Base-by-base conservation (phyloP, 768 basidiomycete species). In the Leccinellum luteum region DNA sequence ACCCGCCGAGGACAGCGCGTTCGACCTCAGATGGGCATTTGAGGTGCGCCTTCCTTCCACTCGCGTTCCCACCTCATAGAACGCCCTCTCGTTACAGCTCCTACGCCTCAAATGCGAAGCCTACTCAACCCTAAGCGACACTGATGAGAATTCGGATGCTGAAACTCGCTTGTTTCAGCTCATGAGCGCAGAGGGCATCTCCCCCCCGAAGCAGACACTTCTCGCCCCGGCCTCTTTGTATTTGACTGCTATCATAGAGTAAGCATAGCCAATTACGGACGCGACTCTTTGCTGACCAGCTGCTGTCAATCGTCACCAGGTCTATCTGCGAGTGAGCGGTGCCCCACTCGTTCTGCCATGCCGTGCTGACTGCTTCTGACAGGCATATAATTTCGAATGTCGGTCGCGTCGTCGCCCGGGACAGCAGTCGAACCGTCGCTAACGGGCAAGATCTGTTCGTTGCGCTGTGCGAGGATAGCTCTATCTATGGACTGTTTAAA, bases 241-340 rank as follows among this genome's bases (percentile, higher is more conserved):
- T 78, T 79, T 95, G 51, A 95, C 94, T 3, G 93, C 94, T 8
- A 91, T 96, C 61, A 78, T 97, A 30, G 94, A 97, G 94, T 95
- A 72, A 77, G 94, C 82, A 17, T 51, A 45, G 19, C 57, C 57
- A 55, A 52, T 64, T 61, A 52, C 54, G 56, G 58, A 63, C 41
- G 10, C 41, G 19, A 19, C 51, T 67, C 58, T 67, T 59, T 60
- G 59, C 64, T 65, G 68, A 75, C 54, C n/a, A n/a, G 74, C 63
- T n/a, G 44, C 30, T 55, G 58, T 52, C 60, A 63, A 41, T 57
- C n/a, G 60, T 55, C 59, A 59, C 61, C 69, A 93, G 92, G 75
- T 85, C 89, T 56, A 79, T 92, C 65, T 93, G 90, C 91, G 90
- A 93, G 91, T 93, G 75, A 67, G 66, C 70, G 87, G 83, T 49